Percentiles rank a stretch among this genome's conserved stretches.
Conservation (phyloP, 768 basidiomycete species). For the Auriculariales sp. region DNA sequence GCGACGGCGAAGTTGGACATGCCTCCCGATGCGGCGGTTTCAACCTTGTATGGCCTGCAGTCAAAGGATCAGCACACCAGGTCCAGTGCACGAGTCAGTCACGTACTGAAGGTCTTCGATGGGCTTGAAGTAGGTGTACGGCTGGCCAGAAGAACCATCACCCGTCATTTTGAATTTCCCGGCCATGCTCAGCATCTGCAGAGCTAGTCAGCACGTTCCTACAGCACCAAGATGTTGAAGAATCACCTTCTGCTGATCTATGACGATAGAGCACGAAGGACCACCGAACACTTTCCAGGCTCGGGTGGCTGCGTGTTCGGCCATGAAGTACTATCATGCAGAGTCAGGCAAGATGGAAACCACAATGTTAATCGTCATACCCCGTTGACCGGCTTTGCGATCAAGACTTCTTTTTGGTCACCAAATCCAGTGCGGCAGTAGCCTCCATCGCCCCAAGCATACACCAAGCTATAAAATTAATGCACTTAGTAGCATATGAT, state of each 20-base stretch:
- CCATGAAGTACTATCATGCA: not conserved
- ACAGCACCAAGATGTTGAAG: not conserved
- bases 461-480: constrained; percentile 38
- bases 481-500: not conserved
- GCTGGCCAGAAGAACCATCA: constrained; percentile 77
- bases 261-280: constrained; percentile 67
- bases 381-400: constrained; percentile 74
- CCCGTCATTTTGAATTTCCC: constrained; percentile 31
- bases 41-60: constrained; percentile 67
- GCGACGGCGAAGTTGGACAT: constrained; percentile 78
- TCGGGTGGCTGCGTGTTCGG: constrained; percentile 22
- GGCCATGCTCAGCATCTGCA: constrained; percentile 72
- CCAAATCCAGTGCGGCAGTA: constrained; percentile 86
- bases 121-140: constrained; percentile 74
- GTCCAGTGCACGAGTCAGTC: too few relatives aligned
- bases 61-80: too few relatives aligned
- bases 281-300: constrained; percentile 59
- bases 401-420: constrained; percentile 65
- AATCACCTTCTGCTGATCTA: constrained; percentile 48
- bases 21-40: constrained; percentile 58
- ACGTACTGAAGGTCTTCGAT: constrained; percentile 76
- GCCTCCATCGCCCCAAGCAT: constrained; percentile 81
- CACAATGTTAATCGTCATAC: constrained; percentile 19
- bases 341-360: not conserved
- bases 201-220: not conserved